Conservation (phyloP, 768 basidiomycete species). For the Lactarius indigo region DNA sequence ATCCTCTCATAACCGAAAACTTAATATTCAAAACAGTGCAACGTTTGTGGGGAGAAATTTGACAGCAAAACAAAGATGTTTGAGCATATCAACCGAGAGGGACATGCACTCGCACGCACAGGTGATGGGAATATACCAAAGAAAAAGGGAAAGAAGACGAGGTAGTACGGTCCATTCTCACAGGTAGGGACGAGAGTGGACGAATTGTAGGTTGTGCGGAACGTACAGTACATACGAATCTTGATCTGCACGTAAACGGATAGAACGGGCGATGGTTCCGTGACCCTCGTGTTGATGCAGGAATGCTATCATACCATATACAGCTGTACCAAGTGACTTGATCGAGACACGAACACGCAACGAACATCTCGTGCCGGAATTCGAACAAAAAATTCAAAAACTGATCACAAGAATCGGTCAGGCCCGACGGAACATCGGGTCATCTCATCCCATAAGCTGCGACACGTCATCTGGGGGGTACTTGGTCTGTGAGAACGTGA, state of each 20-base stretch:
- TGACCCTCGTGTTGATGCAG: conserved; percentile 1
- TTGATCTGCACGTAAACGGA: conserved; percentile 16
- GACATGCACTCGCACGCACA: conserved; percentile 57
- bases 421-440: conserved; percentile 8
- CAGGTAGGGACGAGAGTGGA: background rate
- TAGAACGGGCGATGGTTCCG: background rate
- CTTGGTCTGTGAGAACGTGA: conserved; percentile 95
- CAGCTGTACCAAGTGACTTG: conserved; percentile 16
- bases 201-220: background rate
- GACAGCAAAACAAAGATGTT: conserved; percentile 72
- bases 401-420: conserved; percentile 3
- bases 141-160: conserved; percentile 39
- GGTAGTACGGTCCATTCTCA: conserved; percentile 17
- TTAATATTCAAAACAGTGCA: conserved; percentile 44
- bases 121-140: conserved; percentile 28
- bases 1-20: conserved; percentile 2
- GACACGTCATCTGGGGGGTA: conserved; percentile 92
- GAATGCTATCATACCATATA: conserved; percentile 19
- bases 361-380: conserved; percentile 2
- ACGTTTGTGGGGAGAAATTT: conserved; percentile 64
- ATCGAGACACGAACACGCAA: background rate
- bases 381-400: conserved; percentile 10
- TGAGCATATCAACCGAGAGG: conserved; percentile 62
- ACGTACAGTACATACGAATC: conserved; percentile 1
- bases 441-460: conserved; percentile 72